Base-by-base conservation (phyloP, 495 filamentous ascomycete genomes). In the Penicillium dipodomyicola region DNA sequence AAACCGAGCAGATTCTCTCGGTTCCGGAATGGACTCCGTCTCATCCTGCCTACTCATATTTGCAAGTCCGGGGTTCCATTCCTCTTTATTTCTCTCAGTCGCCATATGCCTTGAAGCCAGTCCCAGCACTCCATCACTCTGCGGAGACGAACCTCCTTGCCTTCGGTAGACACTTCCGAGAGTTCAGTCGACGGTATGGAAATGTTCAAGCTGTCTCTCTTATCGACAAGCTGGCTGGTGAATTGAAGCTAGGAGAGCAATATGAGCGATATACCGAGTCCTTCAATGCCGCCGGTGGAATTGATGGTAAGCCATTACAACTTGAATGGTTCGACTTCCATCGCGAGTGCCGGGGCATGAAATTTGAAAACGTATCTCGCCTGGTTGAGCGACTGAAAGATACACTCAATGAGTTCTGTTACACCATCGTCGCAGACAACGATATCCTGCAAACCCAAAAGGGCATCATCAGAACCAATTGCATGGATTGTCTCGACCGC, bases 251-350 rank as follows among this genome's bases (percentile, higher is more conserved):
- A 15, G 93, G 91, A 20, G 82, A 87, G 44, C 79, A 84, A 57
- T 97, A 91, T 64, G 82, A 94, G 62, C 77, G 82, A 52, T 83
- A 81, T 50, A 79, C 84, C 0, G 66, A 82, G 20, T 65, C 70
- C 15, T 71, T 94, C 37, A 92, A 92, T 56, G 72, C 85, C n/a
- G 74, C 82, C 30, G 73, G 77, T 4, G 78, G 79, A 0, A 74
- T 81, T 30, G 78, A 83, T 46, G 80, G 73, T 22, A 67, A 73
- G 2, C 67, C 67, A n/a, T 70, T 94, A 30, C 79, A 73, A 1
- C 91, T 94, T 62, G 91, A 92, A 68, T 97, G 94, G 94, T 97
- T 97, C 57, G 94, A 97, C 62, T 97, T 97, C 65, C 93, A 97
- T 65, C 77, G 81, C 19, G 85, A 87, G 25, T 97, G 93, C 65